Evolutionary conservation across 2,329 filamentous ascomycete species (phyloP).

Genomic region (Fusarium armeniacum): DNA sequence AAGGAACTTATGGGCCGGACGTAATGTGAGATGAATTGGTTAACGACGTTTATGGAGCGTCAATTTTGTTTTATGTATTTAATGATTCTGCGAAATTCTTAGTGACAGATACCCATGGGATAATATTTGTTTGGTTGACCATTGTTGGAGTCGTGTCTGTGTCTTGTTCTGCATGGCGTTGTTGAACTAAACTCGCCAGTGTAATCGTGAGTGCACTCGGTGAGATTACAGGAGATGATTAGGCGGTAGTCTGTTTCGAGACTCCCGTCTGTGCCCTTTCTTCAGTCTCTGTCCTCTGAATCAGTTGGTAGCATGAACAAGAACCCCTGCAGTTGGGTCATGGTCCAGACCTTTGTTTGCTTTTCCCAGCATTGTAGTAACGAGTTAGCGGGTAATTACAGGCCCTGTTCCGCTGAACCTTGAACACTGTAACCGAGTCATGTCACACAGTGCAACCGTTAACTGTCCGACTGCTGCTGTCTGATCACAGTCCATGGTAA

Average conservation of each 20-base stretch:
- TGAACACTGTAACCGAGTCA: neutral
- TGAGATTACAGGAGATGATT: neutral
- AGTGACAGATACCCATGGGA: neutral
- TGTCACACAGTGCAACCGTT: neutral
- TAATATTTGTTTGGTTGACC: neutral
- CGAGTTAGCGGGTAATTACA: neutral
- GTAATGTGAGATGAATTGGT: slow-evolving; percentile 14
- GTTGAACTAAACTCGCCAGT: neutral
- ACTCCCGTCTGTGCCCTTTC: neutral
- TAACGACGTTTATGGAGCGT: neutral
- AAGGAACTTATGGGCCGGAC: slow-evolving; percentile 49
- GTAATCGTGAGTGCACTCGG: neutral
- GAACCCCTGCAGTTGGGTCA: neutral
- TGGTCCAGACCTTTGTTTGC: neutral
- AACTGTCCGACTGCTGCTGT: neutral
- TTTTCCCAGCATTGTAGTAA: no score
- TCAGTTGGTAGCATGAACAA: neutral
- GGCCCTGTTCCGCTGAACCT: neutral
- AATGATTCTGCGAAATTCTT: neutral
- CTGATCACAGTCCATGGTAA: neutral
- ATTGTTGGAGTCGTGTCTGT: neutral
- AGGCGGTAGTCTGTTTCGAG: neutral
- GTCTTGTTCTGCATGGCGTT: neutral
- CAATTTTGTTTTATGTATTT: slow-evolving; percentile 7
- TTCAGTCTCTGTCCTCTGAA: neutral